Evolutionary conservation across 2,329 filamentous ascomycete genomes (phyloP).

Genomic region (Xylaria hypoxylon): DNA sequence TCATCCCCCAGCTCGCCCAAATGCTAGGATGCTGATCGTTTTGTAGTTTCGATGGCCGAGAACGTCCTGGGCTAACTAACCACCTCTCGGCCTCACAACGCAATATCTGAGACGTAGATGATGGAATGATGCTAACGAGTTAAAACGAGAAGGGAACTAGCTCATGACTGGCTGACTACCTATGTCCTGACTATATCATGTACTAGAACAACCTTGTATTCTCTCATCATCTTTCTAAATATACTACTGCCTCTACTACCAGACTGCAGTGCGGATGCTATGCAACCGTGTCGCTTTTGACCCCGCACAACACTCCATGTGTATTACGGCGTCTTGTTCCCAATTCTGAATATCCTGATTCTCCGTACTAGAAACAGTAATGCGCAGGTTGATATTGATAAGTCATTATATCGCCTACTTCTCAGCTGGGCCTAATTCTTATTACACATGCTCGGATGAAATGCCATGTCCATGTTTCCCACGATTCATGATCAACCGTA

Average conservation of each 20-base stretch:
- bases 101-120: neutral
- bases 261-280: neutral
- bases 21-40: constrained; percentile 17
- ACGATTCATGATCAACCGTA: too few relatives aligned
- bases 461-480: neutral
- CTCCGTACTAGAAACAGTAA: neutral
- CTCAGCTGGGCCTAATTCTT: too few relatives aligned
- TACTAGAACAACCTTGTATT: constrained; percentile 13
- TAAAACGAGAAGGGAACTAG: neutral
- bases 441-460: neutral
- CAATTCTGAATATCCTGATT: neutral
- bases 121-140: neutral
- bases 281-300: neutral
- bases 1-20: neutral
- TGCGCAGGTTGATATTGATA: neutral
- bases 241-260: neutral
- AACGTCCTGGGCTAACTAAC: constrained; percentile 58
- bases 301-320: neutral
- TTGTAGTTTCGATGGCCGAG: constrained; percentile 62
- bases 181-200: neutral
- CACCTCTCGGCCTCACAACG: neutral
- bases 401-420: too few relatives aligned
- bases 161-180: neutral
- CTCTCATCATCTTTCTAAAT: constrained; percentile 3
- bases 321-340: neutral